Base-by-base conservation (phyloP, 2,329 filamentous ascomycete genomes). In the Arthroderma sp. region DNA sequence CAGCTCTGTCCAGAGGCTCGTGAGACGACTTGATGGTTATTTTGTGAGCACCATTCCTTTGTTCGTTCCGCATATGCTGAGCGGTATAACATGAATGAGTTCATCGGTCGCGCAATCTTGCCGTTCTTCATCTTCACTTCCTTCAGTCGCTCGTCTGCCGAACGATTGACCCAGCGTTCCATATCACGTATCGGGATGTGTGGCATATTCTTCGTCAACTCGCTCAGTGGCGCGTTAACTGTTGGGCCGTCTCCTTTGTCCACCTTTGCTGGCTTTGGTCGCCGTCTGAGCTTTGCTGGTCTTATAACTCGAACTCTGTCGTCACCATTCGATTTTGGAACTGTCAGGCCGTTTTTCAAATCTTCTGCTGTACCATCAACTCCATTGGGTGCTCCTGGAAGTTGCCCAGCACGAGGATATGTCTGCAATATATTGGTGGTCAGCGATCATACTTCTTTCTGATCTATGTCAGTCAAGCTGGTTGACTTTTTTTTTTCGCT, bases 21-120 rank as follows among this genome's bases (percentile, higher is more conserved):
- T 1, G 91, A 97, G 25, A 97, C 87, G 37, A 93, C 77, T 70
- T 98, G 91, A 70, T 98, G 91, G 73, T 97, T 96, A 71, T 93
- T 91, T 65, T 93, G 84, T 13, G 82, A 76, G 64, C 87, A 88
- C 77, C 84, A 88, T 55, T 81, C 78, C 71, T 95, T 95, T 59
- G 88, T 88, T 33, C 90, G 80, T 61, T 93, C 87, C 60, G 94
- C 88, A 68, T 88, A 96, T 5, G 89, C 88, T 63, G 93, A 95
- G 43, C 93, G 86, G 71, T 98, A 98, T 54, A 98, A 77, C 86
- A 98, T 95, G 75, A 97, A 98, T 0, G 88, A 91, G 71, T 98
- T 98, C 86, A 96, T 95, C 2, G 93, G 91, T 31, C 93, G 81
- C 66, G 91, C 89, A 63, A 97, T 81, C 68, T 91, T 90, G 25